Conservation (phyloP, 2,329 filamentous ascomycete species). For the Diaporthe citriasiana region DNA sequence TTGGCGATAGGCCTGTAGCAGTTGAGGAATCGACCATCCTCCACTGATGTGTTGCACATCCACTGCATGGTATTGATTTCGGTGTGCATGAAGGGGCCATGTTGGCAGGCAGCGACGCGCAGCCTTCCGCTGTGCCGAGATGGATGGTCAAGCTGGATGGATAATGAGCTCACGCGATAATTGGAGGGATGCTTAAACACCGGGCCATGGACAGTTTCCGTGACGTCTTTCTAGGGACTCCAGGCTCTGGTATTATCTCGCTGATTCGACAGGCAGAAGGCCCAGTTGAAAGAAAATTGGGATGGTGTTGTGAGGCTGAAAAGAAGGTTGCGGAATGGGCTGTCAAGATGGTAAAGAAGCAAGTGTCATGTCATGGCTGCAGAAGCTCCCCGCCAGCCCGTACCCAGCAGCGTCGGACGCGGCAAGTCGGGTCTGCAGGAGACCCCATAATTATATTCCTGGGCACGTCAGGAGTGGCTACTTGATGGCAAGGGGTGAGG, state of each 20-base stretch:
- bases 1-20: neutral
- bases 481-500: neutral
- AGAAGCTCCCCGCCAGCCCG: constrained; percentile 37
- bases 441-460: constrained; percentile 6
- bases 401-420: constrained; percentile 31
- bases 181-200: constrained; percentile 5
- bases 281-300: constrained; percentile 17
- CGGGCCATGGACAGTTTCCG: constrained; percentile 7
- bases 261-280: constrained; percentile 13
- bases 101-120: constrained; percentile 6
- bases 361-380: constrained; percentile 40
- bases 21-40: neutral
- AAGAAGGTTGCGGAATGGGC: constrained; percentile 14
- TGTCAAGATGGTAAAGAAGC: constrained; percentile 20
- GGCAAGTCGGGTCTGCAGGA: constrained; percentile 30
- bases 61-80: neutral
- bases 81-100: neutral
- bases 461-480: constrained; percentile 25
- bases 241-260: neutral
- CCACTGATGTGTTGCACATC: neutral
- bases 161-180: constrained; percentile 12
- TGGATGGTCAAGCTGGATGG: neutral
- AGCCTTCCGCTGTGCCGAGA: constrained; percentile 10
- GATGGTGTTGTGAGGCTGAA: constrained; percentile 25
- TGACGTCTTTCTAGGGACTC: neutral